Percentiles rank a stretch among this genome's conserved stretches.
These are phyloP conservation scores for Kluyveromyces siamensis DNA, from an alignment of 805 yeast species.

Conservation along the genomic window DNA sequence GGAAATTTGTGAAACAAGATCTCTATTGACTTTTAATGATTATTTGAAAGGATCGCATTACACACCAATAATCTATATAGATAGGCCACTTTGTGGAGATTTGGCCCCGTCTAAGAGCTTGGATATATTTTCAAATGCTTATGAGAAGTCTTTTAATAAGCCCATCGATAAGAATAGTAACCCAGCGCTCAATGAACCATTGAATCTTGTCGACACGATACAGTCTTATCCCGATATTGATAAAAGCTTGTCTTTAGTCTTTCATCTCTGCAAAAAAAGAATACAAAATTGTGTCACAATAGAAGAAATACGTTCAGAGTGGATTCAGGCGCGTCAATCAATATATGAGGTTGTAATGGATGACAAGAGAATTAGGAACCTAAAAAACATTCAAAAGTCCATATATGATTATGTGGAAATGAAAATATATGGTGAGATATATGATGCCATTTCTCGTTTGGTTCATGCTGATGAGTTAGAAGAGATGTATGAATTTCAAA, in stretches of 20 bases:
- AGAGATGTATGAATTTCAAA: constrained; percentile 15
- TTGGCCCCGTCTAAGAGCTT: constrained; percentile 17
- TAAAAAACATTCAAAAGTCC: constrained; percentile 36
- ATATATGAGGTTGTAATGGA: background rate
- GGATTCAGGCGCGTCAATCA: background rate
- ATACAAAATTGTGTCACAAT: background rate
- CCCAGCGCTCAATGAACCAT: background rate
- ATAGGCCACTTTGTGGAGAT: constrained; percentile 43
- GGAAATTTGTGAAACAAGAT: constrained; percentile 36
- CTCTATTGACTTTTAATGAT: constrained; percentile 47
- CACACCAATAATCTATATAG: constrained; percentile 50
- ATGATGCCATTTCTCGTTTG: constrained; percentile 38
- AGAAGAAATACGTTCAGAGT: background rate
- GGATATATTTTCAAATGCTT: constrained; percentile 4
- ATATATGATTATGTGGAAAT: constrained; percentile 66
- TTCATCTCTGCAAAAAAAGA: background rate
- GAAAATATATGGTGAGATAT: constrained; percentile 55
- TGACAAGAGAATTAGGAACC: constrained; percentile 10
- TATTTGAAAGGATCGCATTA: constrained; percentile 49
- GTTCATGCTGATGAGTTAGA: constrained; percentile 15
- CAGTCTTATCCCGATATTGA: background rate
- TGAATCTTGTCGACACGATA: constrained; percentile 2
- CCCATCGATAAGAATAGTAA: background rate
- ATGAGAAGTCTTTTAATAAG: background rate
- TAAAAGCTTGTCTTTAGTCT: background rate